Conservation (phyloP, 75 land plant genomes). For the Sequoiadendron giganteum region DNA sequence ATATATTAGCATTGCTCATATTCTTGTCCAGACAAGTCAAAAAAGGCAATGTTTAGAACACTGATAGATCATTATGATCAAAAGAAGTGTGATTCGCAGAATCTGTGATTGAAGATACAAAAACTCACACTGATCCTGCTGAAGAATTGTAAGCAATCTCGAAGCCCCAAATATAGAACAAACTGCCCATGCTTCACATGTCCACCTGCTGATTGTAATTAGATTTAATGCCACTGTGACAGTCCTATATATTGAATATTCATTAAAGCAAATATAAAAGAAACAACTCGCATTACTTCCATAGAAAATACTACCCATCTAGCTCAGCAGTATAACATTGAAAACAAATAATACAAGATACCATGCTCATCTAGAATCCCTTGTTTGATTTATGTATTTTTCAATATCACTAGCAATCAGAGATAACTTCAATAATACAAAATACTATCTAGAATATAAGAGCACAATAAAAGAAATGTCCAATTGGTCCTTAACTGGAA, state of each 20-base stretch:
- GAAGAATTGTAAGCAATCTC: neutral
- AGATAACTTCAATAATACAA: neutral
- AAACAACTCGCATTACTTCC: neutral
- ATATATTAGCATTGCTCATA: neutral
- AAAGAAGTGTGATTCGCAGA: neutral
- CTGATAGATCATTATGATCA: neutral
- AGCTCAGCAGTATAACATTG: neutral
- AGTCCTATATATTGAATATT: neutral
- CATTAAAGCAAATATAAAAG: neutral
- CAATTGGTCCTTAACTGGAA: neutral
- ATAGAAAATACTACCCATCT: neutral
- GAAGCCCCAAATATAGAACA: neutral
- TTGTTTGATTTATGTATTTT: neutral
- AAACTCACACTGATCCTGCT: constrained; percentile 1
- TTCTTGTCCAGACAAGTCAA: neutral
- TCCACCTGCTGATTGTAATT: constrained; percentile 4
- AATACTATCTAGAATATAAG: neutral
- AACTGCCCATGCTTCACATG: constrained; percentile 3
- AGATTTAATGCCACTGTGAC: constrained; percentile 4
- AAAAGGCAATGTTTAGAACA: neutral
- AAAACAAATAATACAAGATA: neutral
- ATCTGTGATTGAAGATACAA: neutral
- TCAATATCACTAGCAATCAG: neutral
- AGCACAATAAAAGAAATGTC: neutral
- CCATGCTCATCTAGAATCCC: neutral